phyloP scores from a whole-genome alignment of 139 green algal genomes.

The Picochlorum sp. region DNA sequence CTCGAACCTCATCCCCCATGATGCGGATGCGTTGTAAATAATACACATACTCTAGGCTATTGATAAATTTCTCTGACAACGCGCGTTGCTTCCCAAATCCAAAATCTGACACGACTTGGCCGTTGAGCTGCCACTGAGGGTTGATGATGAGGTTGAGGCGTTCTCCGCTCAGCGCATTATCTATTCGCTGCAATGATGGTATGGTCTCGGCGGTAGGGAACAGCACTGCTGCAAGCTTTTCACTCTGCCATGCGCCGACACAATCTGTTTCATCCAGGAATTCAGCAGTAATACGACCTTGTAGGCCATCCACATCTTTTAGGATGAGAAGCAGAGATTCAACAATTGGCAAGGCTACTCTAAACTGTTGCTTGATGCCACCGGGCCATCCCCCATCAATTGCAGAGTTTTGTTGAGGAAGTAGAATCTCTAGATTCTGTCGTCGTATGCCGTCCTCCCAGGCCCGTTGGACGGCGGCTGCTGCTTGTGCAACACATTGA shows the following conservation, averaged over 20 bases:
- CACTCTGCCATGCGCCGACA: slow-evolving; percentile 46
- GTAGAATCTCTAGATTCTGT: slow-evolving; percentile 66
- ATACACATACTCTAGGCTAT: slow-evolving; percentile 50
- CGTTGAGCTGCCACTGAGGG: slow-evolving; percentile 62
- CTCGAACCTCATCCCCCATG: slow-evolving; percentile 49
- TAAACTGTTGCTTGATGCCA: slow-evolving; percentile 80
- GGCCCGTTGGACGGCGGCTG: slow-evolving; percentile 43
- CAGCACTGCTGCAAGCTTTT: slow-evolving; percentile 33
- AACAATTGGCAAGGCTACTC: slow-evolving; percentile 50
- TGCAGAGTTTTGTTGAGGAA: slow-evolving; percentile 41
- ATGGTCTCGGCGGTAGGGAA: slow-evolving; percentile 45
- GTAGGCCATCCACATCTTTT: slow-evolving; percentile 41
- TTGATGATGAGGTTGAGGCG: slow-evolving; percentile 66
- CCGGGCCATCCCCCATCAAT: slow-evolving; percentile 50
- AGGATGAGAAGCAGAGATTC: slow-evolving; percentile 61
- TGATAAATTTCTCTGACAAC: slow-evolving; percentile 45
- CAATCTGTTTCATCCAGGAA: slow-evolving; percentile 46
- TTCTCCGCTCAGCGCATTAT: slow-evolving; percentile 28
- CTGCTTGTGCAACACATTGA: slow-evolving; percentile 36
- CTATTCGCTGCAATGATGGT: slow-evolving; percentile 20
- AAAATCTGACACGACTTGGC: slow-evolving; percentile 55
- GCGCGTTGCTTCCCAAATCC: slow-evolving; percentile 44
- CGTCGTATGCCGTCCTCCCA: slow-evolving; percentile 47
- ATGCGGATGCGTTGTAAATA: slow-evolving; percentile 47
- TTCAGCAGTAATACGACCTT: slow-evolving; percentile 30